phyloP scores from a whole-genome alignment of 176 grass and related monocot species.

The Bolboschoenus planiculmis region DNA sequence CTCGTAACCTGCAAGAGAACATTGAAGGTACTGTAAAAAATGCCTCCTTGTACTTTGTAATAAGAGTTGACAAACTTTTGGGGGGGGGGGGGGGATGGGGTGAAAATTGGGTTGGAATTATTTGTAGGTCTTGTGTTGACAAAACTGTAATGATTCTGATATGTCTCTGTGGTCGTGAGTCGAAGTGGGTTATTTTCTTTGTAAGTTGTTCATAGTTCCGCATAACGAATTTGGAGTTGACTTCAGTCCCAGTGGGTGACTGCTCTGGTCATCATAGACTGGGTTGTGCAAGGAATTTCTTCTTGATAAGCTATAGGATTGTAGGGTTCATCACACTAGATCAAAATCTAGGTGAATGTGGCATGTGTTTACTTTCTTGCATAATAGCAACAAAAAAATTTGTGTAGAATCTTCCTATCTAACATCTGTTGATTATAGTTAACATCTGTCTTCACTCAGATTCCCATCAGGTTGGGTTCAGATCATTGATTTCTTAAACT shows the following conservation, averaged over 20 bases:
- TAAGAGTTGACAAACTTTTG: not conserved
- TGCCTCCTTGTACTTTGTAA: not conserved
- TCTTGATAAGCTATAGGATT: not conserved
- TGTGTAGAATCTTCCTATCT: not conserved
- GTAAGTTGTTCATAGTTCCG: not conserved
- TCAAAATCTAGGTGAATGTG: not conserved
- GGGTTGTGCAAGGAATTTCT: not conserved
- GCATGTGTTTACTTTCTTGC: not conserved
- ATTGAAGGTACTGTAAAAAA: slow-evolving; percentile 7
- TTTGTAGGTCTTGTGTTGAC: not conserved
- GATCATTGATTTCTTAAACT: not conserved
- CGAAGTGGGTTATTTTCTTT: not conserved
- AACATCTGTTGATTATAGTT: not conserved
- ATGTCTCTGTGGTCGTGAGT: not conserved
- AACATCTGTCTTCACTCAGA: not conserved
- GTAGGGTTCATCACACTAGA: not conserved
- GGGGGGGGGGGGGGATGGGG: not conserved
- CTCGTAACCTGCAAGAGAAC: not conserved
- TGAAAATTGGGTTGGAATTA: not conserved
- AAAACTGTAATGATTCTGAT: not conserved
- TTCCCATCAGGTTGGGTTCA: not conserved
- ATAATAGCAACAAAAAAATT: not conserved
- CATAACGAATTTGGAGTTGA: not conserved
- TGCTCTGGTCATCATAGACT: not conserved
- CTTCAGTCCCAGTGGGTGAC: not conserved